Evolutionary conservation across 2,329 filamentous ascomycete genomes (phyloP).

Genomic region (Nemania serpens): DNA sequence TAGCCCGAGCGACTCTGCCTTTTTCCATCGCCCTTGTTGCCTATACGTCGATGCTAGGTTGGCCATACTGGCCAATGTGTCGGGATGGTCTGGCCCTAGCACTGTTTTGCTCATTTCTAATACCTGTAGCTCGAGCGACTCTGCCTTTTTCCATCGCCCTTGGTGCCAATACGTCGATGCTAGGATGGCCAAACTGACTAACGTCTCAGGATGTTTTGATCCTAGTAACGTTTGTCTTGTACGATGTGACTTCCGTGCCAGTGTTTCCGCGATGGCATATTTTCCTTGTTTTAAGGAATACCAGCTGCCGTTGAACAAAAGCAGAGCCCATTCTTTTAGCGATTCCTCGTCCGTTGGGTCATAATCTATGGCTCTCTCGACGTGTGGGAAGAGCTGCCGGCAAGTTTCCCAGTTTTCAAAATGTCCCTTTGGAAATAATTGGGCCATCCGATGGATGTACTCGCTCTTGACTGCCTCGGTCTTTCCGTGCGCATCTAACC

Average conservation of each 20-base stretch:
- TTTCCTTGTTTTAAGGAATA: background rate
- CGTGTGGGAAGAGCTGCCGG: conserved; percentile 17
- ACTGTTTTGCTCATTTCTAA: background rate
- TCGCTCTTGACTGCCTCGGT: conserved; percentile 38
- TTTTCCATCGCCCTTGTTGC: background rate
- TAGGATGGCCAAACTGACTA: background rate
- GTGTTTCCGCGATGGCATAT: background rate
- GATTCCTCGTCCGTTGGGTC: background rate
- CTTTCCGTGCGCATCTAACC: conserved; percentile 38
- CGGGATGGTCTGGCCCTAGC: background rate
- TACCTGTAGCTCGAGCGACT: background rate
- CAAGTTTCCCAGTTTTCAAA: conserved; percentile 38
- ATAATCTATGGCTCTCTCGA: conserved; percentile 1
- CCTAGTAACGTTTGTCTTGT: background rate
- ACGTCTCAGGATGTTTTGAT: background rate
- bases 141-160: background rate
- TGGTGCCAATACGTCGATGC: background rate
- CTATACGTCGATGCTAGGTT: background rate
- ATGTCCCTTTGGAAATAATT: conserved; percentile 34
- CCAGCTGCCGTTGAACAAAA: background rate
- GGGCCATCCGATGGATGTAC: conserved; percentile 38
- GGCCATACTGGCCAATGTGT: background rate
- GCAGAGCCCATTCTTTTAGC: conserved; percentile 32
- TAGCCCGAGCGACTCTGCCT: background rate
- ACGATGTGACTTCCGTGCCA: background rate